Evolutionary conservation across 148 eudicot species (phyloP).

Genomic region (Hydrangea macrophylla): DNA sequence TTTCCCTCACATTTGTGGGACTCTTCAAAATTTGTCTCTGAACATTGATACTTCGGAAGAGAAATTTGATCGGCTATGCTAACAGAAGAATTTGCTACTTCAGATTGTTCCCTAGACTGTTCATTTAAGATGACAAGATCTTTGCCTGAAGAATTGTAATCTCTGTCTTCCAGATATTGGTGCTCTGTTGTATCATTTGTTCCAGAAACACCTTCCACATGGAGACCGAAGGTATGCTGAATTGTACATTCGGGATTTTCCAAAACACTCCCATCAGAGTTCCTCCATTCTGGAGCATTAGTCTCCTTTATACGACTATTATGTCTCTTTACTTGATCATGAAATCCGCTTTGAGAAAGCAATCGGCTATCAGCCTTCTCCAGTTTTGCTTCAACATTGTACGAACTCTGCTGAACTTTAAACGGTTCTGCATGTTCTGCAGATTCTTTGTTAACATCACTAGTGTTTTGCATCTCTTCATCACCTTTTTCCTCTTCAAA

Average conservation of each 20-base stretch:
- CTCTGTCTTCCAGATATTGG: constrained; percentile 15
- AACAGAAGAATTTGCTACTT: constrained; percentile 2
- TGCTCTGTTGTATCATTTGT: constrained; percentile 12
- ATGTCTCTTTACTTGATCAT: constrained; percentile 20
- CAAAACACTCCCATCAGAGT: constrained; percentile 7
- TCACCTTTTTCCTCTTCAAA: constrained; percentile 10
- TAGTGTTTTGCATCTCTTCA: constrained; percentile 10
- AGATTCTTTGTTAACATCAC: constrained; percentile 16
- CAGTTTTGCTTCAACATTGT: constrained; percentile 10
- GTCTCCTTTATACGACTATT: constrained; percentile 3
- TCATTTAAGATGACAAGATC: constrained; percentile 9
- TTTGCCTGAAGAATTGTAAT: constrained; percentile 16
- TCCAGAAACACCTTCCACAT: constrained; percentile 12
- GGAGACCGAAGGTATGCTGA: constrained; percentile 14
- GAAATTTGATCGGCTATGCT: constrained; percentile 4
- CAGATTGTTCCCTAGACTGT: constrained; percentile 11
- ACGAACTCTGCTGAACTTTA: constrained; percentile 9
- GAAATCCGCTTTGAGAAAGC: constrained; percentile 11
- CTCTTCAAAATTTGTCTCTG: constrained; percentile 10
- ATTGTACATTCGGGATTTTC: not conserved
- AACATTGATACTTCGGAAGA: not conserved
- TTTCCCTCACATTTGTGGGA: constrained; percentile 1
- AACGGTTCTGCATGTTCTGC: constrained; percentile 10
- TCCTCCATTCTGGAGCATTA: constrained; percentile 13
- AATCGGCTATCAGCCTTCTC: constrained; percentile 17